Base-by-base conservation (phyloP, 2,329 filamentous ascomycete species). In the Teratosphaeria nubilosa region DNA sequence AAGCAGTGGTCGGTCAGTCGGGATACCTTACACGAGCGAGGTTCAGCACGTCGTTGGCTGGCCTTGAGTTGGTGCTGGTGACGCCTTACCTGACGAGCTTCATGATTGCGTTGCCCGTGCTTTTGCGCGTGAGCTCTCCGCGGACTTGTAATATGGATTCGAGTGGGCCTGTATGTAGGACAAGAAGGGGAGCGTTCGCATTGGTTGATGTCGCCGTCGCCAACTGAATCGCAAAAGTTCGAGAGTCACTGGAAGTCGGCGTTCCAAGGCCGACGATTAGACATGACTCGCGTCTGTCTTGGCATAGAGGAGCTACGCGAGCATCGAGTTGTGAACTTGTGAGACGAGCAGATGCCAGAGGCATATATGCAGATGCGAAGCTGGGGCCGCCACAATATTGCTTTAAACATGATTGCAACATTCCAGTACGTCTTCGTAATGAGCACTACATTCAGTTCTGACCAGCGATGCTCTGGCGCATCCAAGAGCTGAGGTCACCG, bases 31-130 rank as follows among this genome's bases (percentile, higher is more conserved):
- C 66, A 68, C 75, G 31, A 30, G 27, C 50, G 14, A 22, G 9
- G 56, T 78, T 81, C 75, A 78, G 75, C 75, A 73, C 70, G 68
- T 74, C 73, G 72, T 60, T 65, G 45, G 57, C 60, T 63, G 56
- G 61, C 61, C 50, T 57, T 22, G 5, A 22, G 20, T n/a, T 5
- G n/a, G 41, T 20, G 20, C 10, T 48, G 41, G 41, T 6, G 41
- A 10, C 20, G 51, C 70, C 86, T 79, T 84, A 96, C 91, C 91
- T 88, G 76, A 96, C 91, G 80, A 96, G 89, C 88, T 96, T 96
- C 91, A 96, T 96, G 63, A 76, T 90, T 80, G 66, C 67, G 59
- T 56, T 60, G 51, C 57, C 16, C 51, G 61, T 60, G 56, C 51
- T 54, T 24, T 20, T 6, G 16, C 53, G 56, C 32, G 62, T 57